These are phyloP conservation scores for Eugenia klotzschiana DNA, from an alignment of 441 rosid genomes.

Conservation along the genomic window DNA sequence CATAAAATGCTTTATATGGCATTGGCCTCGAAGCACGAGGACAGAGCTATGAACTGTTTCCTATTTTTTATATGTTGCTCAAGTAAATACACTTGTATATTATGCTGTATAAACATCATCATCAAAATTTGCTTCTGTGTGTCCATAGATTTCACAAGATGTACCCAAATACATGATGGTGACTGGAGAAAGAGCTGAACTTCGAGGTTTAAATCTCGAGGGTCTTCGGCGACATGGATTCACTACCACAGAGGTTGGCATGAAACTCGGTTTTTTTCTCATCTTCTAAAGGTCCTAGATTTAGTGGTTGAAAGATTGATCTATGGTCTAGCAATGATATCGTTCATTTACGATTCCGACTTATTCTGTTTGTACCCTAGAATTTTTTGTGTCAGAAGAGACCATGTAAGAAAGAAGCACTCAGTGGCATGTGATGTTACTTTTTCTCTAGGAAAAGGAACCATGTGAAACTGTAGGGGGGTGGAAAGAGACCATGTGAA, in stretches of 20 bases:
- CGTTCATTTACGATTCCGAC: background rate
- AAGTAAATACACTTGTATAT: background rate
- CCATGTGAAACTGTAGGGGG: background rate
- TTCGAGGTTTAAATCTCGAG: conserved; percentile 78
- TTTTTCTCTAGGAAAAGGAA: background rate
- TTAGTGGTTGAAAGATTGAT: background rate
- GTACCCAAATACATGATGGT: conserved; percentile 88
- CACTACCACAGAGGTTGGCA: conserved; percentile 44
- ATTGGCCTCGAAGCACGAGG: background rate
- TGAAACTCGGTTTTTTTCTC: background rate
- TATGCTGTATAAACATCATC: background rate
- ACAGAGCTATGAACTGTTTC: background rate
- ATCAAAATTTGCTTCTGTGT: background rate
- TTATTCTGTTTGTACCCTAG: background rate
- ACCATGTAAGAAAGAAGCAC: background rate
- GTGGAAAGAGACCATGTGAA: background rate
- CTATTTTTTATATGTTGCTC: background rate
- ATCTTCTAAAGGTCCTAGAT: background rate
- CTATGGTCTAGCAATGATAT: background rate
- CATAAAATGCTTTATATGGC: background rate
- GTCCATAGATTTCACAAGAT: conserved; percentile 72
- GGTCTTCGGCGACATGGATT: conserved; percentile 80
- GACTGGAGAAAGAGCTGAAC: conserved; percentile 80
- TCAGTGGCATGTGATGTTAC: background rate
- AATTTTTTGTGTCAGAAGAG: background rate